These are phyloP conservation scores for Ustilago tritici DNA, from an alignment of 1,284 basidiomycete genomes.

Conservation along the genomic window DNA sequence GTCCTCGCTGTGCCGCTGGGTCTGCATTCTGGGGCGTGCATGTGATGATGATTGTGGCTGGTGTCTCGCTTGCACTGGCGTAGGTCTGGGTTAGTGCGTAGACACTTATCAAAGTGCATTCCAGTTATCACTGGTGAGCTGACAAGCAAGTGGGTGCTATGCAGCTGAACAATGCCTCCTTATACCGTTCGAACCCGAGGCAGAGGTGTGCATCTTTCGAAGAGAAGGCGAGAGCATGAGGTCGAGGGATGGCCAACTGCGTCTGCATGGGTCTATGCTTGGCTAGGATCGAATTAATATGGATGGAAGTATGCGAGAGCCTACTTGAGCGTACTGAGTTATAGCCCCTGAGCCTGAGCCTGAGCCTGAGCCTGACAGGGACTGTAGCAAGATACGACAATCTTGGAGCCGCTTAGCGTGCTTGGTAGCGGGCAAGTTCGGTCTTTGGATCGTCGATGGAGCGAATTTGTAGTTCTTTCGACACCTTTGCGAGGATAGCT, in stretches of 20 bases:
- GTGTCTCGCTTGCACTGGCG: neutral
- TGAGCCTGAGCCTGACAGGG: too few relatives aligned
- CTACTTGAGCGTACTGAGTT: neutral
- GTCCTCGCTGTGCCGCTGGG: neutral
- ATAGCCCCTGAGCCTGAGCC: neutral
- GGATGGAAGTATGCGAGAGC: neutral
- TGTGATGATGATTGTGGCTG: conserved; percentile 7
- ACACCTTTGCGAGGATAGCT: neutral
- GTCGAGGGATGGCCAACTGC: conserved; percentile 7
- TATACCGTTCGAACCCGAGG: too few relatives aligned
- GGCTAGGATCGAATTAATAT: neutral
- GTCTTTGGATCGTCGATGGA: neutral
- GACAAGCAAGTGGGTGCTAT: neutral
- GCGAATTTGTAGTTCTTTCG: neutral
- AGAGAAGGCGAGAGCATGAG: conserved; percentile 8
- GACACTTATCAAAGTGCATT: neutral
- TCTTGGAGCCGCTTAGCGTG: neutral
- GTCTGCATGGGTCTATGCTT: neutral
- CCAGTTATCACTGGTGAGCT: too few relatives aligned
- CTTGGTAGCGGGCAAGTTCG: neutral
- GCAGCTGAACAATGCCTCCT: too few relatives aligned
- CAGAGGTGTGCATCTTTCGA: conserved; percentile 4
- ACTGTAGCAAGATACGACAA: too few relatives aligned
- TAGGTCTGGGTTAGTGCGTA: neutral
- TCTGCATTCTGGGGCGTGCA: neutral